phyloP scores from a whole-genome alignment of 768 basidiomycete species.

The Hysterangium stoloniferum region DNA sequence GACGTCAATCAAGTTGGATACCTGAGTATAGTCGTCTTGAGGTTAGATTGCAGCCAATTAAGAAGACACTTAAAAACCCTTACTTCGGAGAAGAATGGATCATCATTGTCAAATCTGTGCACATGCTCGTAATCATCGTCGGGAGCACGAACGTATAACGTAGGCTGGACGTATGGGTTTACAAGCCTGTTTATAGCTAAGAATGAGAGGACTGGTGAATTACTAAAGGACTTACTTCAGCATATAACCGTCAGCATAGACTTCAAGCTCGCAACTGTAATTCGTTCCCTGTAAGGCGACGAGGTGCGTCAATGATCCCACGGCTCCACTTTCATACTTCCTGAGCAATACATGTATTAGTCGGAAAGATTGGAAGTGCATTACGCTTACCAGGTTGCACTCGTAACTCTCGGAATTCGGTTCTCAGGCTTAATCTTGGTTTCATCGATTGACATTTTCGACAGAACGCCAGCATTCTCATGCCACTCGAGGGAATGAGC shows the following conservation, averaged over 20 bases:
- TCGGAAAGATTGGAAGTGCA: neutral
- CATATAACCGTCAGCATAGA: conserved; percentile 89
- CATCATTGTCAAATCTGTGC: conserved; percentile 69
- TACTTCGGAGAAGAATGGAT: conserved; percentile 93
- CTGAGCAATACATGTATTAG: conserved; percentile 28
- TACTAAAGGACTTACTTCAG: conserved; percentile 47
- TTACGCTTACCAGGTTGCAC: conserved; percentile 70
- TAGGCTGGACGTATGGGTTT: conserved; percentile 90
- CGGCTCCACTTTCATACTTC: conserved; percentile 95
- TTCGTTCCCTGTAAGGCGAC: conserved; percentile 87
- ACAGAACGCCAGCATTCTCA: conserved; percentile 79
- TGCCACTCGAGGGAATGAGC: conserved; percentile 92
- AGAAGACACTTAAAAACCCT: neutral
- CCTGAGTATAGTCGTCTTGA: conserved; percentile 24
- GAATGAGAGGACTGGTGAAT: conserved; percentile 7
- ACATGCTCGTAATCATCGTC: conserved; percentile 72
- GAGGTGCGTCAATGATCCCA: conserved; percentile 86
- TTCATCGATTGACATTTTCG: conserved; percentile 80
- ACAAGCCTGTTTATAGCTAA: conserved; percentile 49
- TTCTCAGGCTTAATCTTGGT: conserved; percentile 75
- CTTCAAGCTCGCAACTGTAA: conserved; percentile 92
- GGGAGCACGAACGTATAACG: conserved; percentile 78
- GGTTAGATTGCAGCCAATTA: neutral
- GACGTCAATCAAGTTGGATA: conserved; percentile 81
- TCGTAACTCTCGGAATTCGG: conserved; percentile 88